Evolutionary conservation across 2,329 filamentous ascomycete genomes (phyloP).

Genomic region (Aureobasidium sp.): DNA sequence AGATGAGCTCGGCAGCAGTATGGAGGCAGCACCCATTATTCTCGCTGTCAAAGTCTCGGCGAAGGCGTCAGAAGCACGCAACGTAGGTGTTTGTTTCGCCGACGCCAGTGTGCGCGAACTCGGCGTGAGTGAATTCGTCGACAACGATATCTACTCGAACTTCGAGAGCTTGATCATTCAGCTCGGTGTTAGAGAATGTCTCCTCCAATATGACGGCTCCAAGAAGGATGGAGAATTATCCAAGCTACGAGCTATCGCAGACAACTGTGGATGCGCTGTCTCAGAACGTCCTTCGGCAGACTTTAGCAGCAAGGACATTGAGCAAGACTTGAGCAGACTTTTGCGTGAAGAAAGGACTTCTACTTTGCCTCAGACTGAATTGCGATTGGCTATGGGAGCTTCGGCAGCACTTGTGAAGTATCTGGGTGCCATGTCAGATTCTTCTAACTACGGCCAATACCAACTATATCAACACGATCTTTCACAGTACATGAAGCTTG

Average conservation of each 20-base stretch:
- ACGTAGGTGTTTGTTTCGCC: slow-evolving; percentile 91
- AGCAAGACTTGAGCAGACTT: slow-evolving; percentile 83
- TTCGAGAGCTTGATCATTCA: slow-evolving; percentile 96
- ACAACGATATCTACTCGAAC: slow-evolving; percentile 97
- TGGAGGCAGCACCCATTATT: slow-evolving; percentile 89
- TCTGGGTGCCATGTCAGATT: slow-evolving; percentile 78
- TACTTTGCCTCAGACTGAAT: slow-evolving; percentile 77
- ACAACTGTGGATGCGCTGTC: slow-evolving; percentile 85
- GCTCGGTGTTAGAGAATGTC: slow-evolving; percentile 86
- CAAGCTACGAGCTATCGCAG: slow-evolving; percentile 82
- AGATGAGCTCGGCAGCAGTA: slow-evolving; percentile 80
- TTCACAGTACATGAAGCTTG: slow-evolving; percentile 96
- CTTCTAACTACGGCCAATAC: slow-evolving; percentile 94
- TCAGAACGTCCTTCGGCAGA: slow-evolving; percentile 70
- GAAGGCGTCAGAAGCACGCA: slow-evolving; percentile 77
- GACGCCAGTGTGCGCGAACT: slow-evolving; percentile 94
- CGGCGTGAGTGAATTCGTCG: slow-evolving; percentile 95
- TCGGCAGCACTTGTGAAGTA: slow-evolving; percentile 93
- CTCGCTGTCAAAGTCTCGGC: slow-evolving; percentile 87
- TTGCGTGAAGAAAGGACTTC: slow-evolving; percentile 79
- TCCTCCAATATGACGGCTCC: slow-evolving; percentile 70
- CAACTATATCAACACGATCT: slow-evolving; percentile 96
- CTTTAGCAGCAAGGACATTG: slow-evolving; percentile 85
- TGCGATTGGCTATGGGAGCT: slow-evolving; percentile 94
- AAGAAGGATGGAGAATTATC: slow-evolving; percentile 82